Base-by-base conservation (phyloP, 139 green algal species). In the Mychonastes homosphaera region DNA sequence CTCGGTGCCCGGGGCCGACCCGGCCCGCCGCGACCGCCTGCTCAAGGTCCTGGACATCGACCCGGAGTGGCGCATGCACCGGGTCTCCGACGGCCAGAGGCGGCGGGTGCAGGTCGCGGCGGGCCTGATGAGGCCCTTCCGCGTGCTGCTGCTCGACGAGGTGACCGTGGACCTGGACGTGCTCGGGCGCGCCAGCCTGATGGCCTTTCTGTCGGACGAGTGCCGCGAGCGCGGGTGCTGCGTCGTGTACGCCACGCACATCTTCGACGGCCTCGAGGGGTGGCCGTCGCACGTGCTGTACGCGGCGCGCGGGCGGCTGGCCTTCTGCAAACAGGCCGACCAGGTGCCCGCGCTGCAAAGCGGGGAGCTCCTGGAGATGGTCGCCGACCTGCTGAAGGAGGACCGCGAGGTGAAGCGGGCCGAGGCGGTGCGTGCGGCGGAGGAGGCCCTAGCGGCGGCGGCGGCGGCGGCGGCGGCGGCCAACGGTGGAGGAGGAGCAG, bases 131-230 rank as follows among this genome's bases (percentile, higher is more conserved):
- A 76, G 80, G 51, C 81, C 82, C 3, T 92, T 92, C 73, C 69
- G 83, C 75, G 75, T 85, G 35, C 64, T 98, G 62, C 76, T 99
- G 49, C 77, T 99, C 33, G 92, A 99, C 63, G 92, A 99, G 75
- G 90, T 98, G 57, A 99, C 92, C 6, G 92, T 99, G 15, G 92
- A 99, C 71, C 74, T 99, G 41, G 92, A 99, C 66, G 91, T 99
- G 29, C 72, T 98, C 27, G 90, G 83, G 0, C 78, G 92, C 0
- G 65, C 87, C 4, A 84, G 96, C 53, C 81, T 99, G 8, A 85
- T 99, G 72, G 21, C 69, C 3, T 99, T 97, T 63, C 83, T 99
- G 49, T 53, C 49, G 30, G 60, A 87, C 41, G 88, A 96, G 73
- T 93, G 82, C 57, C 49, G 71, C 49, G 36, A 75, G 47, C 68